Conservation (phyloP, 192 early-diverging fungal genomes). For the Coemansia sp. region DNA sequence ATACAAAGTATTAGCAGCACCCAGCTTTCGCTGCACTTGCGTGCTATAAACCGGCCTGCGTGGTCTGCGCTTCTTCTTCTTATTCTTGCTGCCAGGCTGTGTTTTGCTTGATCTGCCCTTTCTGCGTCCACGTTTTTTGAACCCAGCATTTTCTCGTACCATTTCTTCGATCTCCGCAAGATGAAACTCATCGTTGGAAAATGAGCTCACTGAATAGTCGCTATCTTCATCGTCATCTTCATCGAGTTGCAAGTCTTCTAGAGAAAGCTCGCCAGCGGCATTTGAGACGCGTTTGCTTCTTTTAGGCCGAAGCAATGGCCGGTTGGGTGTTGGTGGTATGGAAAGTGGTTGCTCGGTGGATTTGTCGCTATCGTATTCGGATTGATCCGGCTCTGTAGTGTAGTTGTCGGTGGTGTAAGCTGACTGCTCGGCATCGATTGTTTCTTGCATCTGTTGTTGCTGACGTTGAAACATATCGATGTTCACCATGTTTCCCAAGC, state of each 20-base stretch:
- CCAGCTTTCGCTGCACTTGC: conserved; percentile 63
- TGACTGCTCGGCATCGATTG: not conserved
- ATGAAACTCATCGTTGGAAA: conserved; percentile 27
- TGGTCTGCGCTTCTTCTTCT: not conserved
- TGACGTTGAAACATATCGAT: conserved; percentile 30
- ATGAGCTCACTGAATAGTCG: conserved; percentile 20
- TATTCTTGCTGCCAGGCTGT: not conserved
- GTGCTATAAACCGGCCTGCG: conserved; percentile 18
- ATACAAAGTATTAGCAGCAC: conserved; percentile 77
- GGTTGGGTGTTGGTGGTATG: not conserved
- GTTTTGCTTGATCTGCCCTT: not conserved
- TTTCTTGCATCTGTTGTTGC: conserved; percentile 1
- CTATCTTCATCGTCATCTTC: conserved; percentile 43
- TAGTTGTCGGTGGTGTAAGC: not conserved
- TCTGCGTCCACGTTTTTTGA: conserved; percentile 8
- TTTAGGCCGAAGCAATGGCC: not conserved
- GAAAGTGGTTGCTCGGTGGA: not conserved
- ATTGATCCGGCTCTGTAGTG: not conserved
- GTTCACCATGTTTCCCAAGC: conserved; percentile 33
- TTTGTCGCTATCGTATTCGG: not conserved
- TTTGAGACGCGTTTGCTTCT: conserved; percentile 16
- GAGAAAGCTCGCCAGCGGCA: conserved; percentile 7
- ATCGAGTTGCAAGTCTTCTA: too few relatives aligned
- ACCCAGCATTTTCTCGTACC: conserved; percentile 16
- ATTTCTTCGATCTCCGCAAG: conserved; percentile 21